Base-by-base conservation (phyloP, 441 rosid species). In the Croton laevigatus region DNA sequence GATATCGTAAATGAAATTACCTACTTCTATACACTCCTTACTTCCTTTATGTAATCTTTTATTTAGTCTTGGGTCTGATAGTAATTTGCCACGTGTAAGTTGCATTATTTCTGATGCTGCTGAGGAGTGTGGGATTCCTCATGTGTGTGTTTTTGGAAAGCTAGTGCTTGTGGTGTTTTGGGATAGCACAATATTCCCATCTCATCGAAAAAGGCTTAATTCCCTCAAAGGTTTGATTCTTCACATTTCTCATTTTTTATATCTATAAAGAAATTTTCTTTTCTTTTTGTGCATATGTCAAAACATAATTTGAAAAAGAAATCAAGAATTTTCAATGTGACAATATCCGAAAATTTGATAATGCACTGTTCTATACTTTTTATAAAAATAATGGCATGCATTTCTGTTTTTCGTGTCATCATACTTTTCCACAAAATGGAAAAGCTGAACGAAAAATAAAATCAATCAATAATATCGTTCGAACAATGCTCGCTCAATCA, bases 81-180 rank as follows among this genome's bases (percentile, higher is more conserved):
- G 40, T 27, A 42, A 5, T 12, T 0, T 23, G 1, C 73, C 73
- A 6, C 45, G 27, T 2, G 73, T 70, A 4, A 32, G 45, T 10
- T 70, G 73, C 19, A 70, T 70, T 6, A 48, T 70, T 5, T 48
- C 73, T 13, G 73, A 70, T 22, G 66, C 54, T 1, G 73, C 73
- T 2, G 13, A 19, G 5, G 49, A 60, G 20, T 10, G 49, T 10
- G 73, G 73, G 8, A 60, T 70, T 32, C 73, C 66, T n/a, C 3
- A 60, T 7, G 73, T 7, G 73, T 9, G 4, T 59, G 32, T 0
- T 70, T 70, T 6, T 46, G 66, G 66, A 34, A 32, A 3, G 6
- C 66, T 12, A 45, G 66, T 17, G 73, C 46, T 11, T 59, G 59
- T 48, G 66, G 66, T n/a, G 36, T 60, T 32, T 36, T 70, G 66